Evolutionary conservation across 164 flowering plant species (phyloP), one percentile per base, ranked within the genome.

Genomic region (Pachysandra terminalis): DNA sequence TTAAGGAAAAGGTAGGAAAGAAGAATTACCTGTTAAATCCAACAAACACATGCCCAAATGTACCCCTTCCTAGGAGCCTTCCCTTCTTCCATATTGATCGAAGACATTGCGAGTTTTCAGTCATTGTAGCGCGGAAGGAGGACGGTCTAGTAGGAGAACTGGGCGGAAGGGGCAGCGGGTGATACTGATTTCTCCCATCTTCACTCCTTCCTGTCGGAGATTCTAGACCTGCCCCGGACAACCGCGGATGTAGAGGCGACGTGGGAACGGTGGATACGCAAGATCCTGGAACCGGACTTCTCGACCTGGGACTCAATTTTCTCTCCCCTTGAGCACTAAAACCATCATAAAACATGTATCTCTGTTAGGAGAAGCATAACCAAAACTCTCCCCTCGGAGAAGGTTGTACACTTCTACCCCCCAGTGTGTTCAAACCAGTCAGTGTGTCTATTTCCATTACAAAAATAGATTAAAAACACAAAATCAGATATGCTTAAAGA

Each of bases 11-110:
- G 23, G 7, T 32, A 45, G 6, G 52, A 17, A 26, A 28, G 16
- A 45, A 26, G 22, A 48, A n/a, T 52, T 81, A 93, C 98, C 97
- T 86, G 74, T 94, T 91, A 73, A 95, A 95, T 71, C 98, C 98
- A 65, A 81, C 81, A 77, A 87, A 95, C 60, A 95, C 98, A 74
- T 95, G 97, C 58, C 98, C 98, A 83, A 95, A 95, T 19, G 93
- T 90, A 32, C 98, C 98, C 66, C 98, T 84, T 68, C 98, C 98
- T 19, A 95, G 83, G 53, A 95, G 89, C 82, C 73, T 87, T 59
- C 98, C 98, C 65, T 88, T 95, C 78, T 83, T 89, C 97, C 97
- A 91, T 59, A 74, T 87, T n/a, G 93, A 82, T 12, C 67, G 59
- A 59, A 77, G 65, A 63, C n/a, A 27, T 22, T 73, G 71, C 2